These are phyloP conservation scores for Wickerhamomyces subpelliculosus DNA, from an alignment of 805 yeast genomes.

Conservation along the genomic window DNA sequence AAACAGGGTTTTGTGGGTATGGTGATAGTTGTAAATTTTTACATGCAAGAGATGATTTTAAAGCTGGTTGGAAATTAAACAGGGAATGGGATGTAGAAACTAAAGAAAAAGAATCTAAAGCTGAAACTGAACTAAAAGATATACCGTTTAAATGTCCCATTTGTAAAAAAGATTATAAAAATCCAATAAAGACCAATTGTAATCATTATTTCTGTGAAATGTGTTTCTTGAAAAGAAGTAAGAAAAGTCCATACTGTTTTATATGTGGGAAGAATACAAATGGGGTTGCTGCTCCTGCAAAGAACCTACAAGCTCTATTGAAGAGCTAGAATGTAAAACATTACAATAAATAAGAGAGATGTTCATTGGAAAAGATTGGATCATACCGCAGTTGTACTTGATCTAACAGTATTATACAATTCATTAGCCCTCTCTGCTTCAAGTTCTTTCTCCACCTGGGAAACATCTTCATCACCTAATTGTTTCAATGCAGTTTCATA, in stretches of 20 bases:
- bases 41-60: conserved; percentile 83
- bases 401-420: neutral
- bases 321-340: conserved; percentile 1
- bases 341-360: neutral
- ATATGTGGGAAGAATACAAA: conserved; percentile 56
- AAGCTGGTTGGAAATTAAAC: conserved; percentile 57
- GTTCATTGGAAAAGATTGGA: neutral
- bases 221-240: conserved; percentile 47
- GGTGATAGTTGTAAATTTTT: conserved; percentile 96
- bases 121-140: conserved; percentile 21
- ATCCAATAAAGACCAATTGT: conserved; percentile 55
- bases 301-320: conserved; percentile 24
- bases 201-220: conserved; percentile 56
- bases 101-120: conserved; percentile 15
- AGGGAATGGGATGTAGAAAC: conserved; percentile 58
- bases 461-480: conserved; percentile 1
- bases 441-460: neutral
- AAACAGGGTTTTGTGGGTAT: conserved; percentile 93
- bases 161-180: conserved; percentile 47
- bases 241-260: conserved; percentile 39
- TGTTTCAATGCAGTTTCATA: conserved; percentile 8
- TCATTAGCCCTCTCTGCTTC: neutral
- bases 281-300: conserved; percentile 53
- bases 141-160: conserved; percentile 58
- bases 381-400: neutral